Conservation (phyloP, 352 stramenopile genomes). For the Globisporangium nagaii region DNA sequence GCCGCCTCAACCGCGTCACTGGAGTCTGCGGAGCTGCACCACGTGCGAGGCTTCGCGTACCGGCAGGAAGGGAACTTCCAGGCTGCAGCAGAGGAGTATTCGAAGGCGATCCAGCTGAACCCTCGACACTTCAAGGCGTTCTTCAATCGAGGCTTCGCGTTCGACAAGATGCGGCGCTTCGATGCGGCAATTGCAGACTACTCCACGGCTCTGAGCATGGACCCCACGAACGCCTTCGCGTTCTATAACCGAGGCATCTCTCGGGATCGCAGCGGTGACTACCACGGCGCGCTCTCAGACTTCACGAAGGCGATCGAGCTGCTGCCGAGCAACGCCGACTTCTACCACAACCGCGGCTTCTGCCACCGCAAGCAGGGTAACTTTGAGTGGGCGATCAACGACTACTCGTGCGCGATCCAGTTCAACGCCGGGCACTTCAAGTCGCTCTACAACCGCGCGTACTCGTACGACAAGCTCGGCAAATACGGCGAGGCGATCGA, state of each 20-base stretch:
- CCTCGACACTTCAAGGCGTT: conserved; percentile 83
- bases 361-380: conserved; percentile 79
- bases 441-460: conserved; percentile 85
- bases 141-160: conserved; percentile 88
- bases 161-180: conserved; percentile 76
- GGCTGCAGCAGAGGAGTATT: conserved; percentile 73
- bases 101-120: conserved; percentile 63
- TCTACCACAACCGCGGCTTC: conserved; percentile 83
- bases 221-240: conserved; percentile 70
- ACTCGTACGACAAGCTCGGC: conserved; percentile 81
- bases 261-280: conserved; percentile 78
- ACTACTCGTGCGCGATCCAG: conserved; percentile 71
- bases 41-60: conserved; percentile 59
- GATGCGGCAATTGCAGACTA: conserved; percentile 78
- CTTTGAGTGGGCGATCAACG: conserved; percentile 68
- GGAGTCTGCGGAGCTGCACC: conserved; percentile 44
- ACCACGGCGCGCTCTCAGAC: conserved; percentile 71
- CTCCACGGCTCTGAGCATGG: conserved; percentile 52
- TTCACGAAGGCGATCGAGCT: conserved; percentile 78
- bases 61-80: conserved; percentile 82
- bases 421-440: conserved; percentile 82
- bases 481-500: conserved; percentile 52
- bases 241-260: conserved; percentile 85
- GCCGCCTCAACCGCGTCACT: neutral
- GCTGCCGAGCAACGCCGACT: conserved; percentile 68